phyloP scores from a whole-genome alignment of 164 flowering plant species.

The Dillenia suffruticosa region DNA sequence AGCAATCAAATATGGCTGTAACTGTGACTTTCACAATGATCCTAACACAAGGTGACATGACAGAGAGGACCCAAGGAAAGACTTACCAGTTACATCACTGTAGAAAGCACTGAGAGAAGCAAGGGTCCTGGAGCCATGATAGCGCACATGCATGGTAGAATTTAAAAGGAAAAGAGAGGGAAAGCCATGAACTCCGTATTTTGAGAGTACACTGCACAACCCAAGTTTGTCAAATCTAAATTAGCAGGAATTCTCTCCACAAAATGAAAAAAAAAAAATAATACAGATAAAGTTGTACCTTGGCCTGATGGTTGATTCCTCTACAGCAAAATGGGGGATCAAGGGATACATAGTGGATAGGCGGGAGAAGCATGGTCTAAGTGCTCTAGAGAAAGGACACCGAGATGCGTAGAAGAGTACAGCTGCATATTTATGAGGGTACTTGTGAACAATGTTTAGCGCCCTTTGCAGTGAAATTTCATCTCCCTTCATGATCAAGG shows the following conservation, averaged over 20 bases:
- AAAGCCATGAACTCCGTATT: conserved; percentile 93
- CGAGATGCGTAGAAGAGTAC: conserved; percentile 90
- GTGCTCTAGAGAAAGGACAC: conserved; percentile 84
- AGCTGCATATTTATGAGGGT: conserved; percentile 53
- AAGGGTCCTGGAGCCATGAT: conserved; percentile 68
- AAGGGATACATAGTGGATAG: conserved; percentile 70
- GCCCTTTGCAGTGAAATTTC: conserved; percentile 66
- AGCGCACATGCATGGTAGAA: conserved; percentile 73
- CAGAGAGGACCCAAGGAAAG: not conserved
- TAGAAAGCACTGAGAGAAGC: conserved; percentile 66
- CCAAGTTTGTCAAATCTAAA: not conserved
- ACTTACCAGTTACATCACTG: conserved; percentile 71
- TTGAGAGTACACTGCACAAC: conserved; percentile 68
- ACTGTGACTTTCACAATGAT: no score
- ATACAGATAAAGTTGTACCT: conserved; percentile 35
- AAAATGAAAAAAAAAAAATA: no score
- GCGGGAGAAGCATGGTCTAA: conserved; percentile 53
- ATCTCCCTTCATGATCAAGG: conserved; percentile 59
- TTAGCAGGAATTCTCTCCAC: no score
- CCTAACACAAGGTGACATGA: no score
- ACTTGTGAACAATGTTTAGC: conserved; percentile 51
- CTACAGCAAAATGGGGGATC: conserved; percentile 79
- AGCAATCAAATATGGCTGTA: no score
- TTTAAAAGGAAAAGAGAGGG: conserved; percentile 83
- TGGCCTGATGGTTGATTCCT: conserved; percentile 83